These are phyloP conservation scores for Fusarium sp. DNA, from an alignment of 2,329 filamentous ascomycete genomes.

Conservation along the genomic window DNA sequence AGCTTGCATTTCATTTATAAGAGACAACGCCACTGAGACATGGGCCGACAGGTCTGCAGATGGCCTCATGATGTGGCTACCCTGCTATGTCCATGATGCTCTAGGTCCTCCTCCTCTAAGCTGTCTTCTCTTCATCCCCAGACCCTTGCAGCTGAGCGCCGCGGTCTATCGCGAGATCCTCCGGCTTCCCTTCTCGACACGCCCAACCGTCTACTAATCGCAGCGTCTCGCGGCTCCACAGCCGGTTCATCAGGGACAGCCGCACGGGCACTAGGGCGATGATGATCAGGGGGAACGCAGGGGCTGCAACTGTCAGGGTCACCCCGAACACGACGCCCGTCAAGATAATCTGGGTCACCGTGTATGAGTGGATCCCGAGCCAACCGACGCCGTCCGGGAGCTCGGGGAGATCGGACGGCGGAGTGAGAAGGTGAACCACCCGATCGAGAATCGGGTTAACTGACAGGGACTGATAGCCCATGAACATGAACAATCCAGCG, in stretches of 20 bases:
- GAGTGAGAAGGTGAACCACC: conserved; percentile 71
- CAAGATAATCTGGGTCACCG: conserved; percentile 69
- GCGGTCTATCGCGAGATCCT: conserved; percentile 57
- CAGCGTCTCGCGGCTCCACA: conserved; percentile 73
- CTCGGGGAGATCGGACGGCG: conserved; percentile 63
- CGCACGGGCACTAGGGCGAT: conserved; percentile 76
- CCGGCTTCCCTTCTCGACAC: conserved; percentile 68
- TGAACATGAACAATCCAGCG: conserved; percentile 77
- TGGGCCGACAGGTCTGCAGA: conserved; percentile 10
- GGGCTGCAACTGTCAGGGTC: conserved; percentile 74
- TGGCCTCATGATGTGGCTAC: conserved; percentile 5
- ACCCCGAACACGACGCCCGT: conserved; percentile 75
- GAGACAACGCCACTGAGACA: conserved; percentile 48
- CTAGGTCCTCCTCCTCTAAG: conserved; percentile 9
- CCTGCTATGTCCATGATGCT: conserved; percentile 3
- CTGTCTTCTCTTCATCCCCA: conserved; percentile 51
- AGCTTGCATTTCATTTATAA: conserved; percentile 47
- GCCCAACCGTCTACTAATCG: conserved; percentile 62
- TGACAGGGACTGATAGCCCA: conserved; percentile 76
- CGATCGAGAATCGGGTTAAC: conserved; percentile 75
- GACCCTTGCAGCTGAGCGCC: conserved; percentile 23
- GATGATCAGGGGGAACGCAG: conserved; percentile 75
- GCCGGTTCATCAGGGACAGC: conserved; percentile 71
- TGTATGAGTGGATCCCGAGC: conserved; percentile 72
- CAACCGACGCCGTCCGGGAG: conserved; percentile 64